phyloP scores from a whole-genome alignment of 108 stramenopile species.

The Cylindrotheca closterium region DNA sequence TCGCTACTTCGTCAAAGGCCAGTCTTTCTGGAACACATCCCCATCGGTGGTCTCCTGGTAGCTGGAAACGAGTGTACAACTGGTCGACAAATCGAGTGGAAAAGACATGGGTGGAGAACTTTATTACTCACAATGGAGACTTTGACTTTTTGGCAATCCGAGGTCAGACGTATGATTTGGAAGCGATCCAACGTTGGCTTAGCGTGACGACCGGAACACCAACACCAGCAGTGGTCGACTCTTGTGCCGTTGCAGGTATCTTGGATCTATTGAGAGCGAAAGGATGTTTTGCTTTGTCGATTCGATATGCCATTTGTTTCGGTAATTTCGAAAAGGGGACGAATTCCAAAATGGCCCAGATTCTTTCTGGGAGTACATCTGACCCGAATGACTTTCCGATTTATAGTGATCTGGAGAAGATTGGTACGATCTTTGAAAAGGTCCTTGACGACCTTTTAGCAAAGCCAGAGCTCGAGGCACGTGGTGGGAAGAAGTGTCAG shows the following conservation, averaged over 20 bases:
- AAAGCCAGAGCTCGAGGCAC: not conserved
- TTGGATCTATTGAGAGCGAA: constrained; percentile 66
- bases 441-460: not conserved
- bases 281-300: constrained; percentile 72
- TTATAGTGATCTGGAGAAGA: constrained; percentile 50
- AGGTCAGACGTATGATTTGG: constrained; percentile 64
- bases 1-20: constrained; percentile 71
- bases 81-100: constrained; percentile 3
- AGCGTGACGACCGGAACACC: constrained; percentile 35
- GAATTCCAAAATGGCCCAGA: not conserved
- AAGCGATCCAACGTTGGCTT: constrained; percentile 70
- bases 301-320: constrained; percentile 65
- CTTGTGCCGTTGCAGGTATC: constrained; percentile 71
- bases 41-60: constrained; percentile 63
- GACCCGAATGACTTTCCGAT: constrained; percentile 42
- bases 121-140: constrained; percentile 87
- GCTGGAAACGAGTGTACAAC: constrained; percentile 24
- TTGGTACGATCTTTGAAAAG: constrained; percentile 65
- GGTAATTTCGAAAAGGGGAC: constrained; percentile 2
- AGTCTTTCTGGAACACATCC: constrained; percentile 83
- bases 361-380: constrained; percentile 33
- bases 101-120: constrained; percentile 49
- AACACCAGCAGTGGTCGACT: constrained; percentile 66
- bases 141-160: constrained; percentile 76
- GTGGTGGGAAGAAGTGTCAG: not conserved